A percentile compares a stretch with the other conserved stretches of the same genome.
Evolutionary conservation across 257 asterid genomes (phyloP).

Genomic region (Paulownia fortunei): DNA sequence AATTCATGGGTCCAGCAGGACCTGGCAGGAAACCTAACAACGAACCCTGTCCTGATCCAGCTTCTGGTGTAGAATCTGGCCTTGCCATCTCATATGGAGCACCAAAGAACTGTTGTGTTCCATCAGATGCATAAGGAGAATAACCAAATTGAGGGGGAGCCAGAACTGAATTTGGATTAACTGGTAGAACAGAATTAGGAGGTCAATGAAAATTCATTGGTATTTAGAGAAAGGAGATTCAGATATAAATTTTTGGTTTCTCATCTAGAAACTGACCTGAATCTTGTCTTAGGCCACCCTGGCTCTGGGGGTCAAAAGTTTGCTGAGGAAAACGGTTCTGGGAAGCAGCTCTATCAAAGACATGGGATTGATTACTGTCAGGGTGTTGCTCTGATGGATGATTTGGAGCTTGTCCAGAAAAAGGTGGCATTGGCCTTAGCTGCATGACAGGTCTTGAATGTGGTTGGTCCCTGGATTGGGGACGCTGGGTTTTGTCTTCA

Average conservation of each 20-base stretch:
- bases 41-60: conserved; percentile 72
- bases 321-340: conserved; percentile 72
- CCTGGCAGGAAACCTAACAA: conserved; percentile 69
- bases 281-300: conserved; percentile 57
- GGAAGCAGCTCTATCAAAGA: conserved; percentile 60
- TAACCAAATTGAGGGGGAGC: conserved; percentile 73
- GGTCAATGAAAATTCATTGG: conserved; percentile 40
- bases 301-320: conserved; percentile 63
- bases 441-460: conserved; percentile 62
- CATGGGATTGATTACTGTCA: conserved; percentile 57
- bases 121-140: conserved; percentile 67
- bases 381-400: conserved; percentile 64
- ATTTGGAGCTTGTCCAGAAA: conserved; percentile 63
- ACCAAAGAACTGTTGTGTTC: conserved; percentile 66
- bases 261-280: conserved; percentile 54
- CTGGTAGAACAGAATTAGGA: conserved; percentile 48
- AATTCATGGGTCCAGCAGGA: conserved; percentile 63
- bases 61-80: conserved; percentile 64
- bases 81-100: conserved; percentile 68
- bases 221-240: conserved; percentile 32
- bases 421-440: conserved; percentile 53
- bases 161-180: conserved; percentile 51
- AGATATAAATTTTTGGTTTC: conserved; percentile 31
- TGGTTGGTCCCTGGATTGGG: conserved; percentile 62
- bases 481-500: conserved; percentile 60